Base-by-base conservation (phyloP, 140 eudicot genomes). In the Cichorium intybus region DNA sequence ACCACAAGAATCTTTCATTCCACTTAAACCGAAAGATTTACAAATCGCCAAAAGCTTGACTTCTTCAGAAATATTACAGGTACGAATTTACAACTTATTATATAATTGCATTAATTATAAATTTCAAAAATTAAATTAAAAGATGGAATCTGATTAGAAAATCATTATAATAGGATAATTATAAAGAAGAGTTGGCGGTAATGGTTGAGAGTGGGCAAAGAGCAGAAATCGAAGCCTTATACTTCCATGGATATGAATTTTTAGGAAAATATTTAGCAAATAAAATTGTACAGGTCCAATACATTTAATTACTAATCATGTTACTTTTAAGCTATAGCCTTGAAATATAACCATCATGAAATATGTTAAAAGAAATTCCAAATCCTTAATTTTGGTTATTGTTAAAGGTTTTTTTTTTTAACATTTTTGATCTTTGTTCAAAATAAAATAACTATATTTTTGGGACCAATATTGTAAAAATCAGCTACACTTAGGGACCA, bases 191-290 rank as follows among this genome's bases (percentile, higher is more conserved):
- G 79, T 43, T 88, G 60, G 85, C 81, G 8, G 35, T 59, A 35
- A 93, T 93, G 95, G 84, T 88, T 64, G 58, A 86, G 48, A 93
- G 85, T 28, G 97, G 97, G 20, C 76, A 22, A 23, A 83, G 86
- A 72, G 99, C 99, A 61, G 99, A 93, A 76, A 86, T 88, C 61
- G 99, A 93, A 80, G 97, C 99, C 60, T 94, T 93, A 57, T 88
- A 88, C 70, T 76, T 70, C 58, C 94, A 86, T 82, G 99, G 99
- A 50, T 88, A 81, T 54, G 90, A 82, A 55, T 93, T 77, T 76
- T 73, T 84, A 27, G 86, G 78, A 14, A 86, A 75, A 76, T 86
- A 77, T 68, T 61, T 93, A 28, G 97, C 90, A 47, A 82, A 86
- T 61, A 93, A 88, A 73, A 77, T 88, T 57, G 99, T 93, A 28